Conservation (phyloP, 805 yeast species). For the Kurtzmaniella cleridarum region DNA sequence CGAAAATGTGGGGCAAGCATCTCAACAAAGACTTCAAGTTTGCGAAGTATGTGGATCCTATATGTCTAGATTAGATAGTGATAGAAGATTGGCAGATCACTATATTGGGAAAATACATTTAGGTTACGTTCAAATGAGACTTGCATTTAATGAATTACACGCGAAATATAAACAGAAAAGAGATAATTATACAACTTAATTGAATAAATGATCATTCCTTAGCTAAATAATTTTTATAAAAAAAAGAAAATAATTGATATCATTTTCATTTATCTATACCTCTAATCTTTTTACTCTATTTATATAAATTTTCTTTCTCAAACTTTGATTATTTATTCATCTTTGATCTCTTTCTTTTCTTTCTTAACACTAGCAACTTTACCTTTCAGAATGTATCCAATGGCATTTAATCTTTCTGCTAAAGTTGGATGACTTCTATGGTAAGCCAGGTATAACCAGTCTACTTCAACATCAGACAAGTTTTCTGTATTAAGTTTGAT, state of each 20-base stretch:
- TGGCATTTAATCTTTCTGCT: constrained; percentile 80
- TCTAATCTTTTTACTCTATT: no score
- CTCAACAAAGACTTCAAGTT: constrained; percentile 86
- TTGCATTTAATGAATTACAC: constrained; percentile 38
- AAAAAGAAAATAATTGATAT: no score
- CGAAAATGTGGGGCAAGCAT: constrained; percentile 75
- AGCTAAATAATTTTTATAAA: neutral
- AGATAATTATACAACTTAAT: neutral
- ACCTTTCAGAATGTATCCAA: constrained; percentile 45
- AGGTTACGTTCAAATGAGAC: constrained; percentile 74
- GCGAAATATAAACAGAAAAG: constrained; percentile 7
- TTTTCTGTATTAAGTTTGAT: constrained; percentile 76
- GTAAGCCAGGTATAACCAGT: constrained; percentile 83
- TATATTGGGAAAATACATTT: constrained; percentile 83
- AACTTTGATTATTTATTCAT: neutral
- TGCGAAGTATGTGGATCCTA: constrained; percentile 90
- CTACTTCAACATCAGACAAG: constrained; percentile 81
- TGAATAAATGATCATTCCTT: neutral
- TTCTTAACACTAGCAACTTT: constrained; percentile 21
- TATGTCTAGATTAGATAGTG: constrained; percentile 79
- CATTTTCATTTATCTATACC: no score
- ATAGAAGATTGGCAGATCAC: constrained; percentile 83
- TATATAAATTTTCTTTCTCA: no score
- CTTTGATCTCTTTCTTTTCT: constrained; percentile 3
- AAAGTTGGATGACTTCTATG: constrained; percentile 89